Base-by-base conservation (phyloP, 768 basidiomycete species). In the Phylloporus sp. region DNA sequence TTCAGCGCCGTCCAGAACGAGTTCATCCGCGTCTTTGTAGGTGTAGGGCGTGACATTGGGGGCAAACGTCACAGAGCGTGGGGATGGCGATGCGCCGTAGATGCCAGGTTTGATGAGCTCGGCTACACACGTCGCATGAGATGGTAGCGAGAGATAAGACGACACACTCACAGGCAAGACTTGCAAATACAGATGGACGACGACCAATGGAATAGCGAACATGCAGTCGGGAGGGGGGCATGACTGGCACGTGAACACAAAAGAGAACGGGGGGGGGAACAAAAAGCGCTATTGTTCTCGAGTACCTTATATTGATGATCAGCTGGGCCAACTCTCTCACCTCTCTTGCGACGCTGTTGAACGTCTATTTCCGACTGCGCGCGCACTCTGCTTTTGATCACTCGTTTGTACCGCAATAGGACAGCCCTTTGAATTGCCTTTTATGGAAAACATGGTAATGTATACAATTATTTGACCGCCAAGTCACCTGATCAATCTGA, bases 31-130 rank as follows among this genome's bases (percentile, higher is more conserved):
- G 11, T 73, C 73, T 24, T 66, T 66, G 67, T 73, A 82, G 0
- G 80, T 80, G 3, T 70, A 72, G 1, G 81, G 81, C 0, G 81
- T 83, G 23, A 83, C 72, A 54, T 83, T 83, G 34, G 81, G 81
- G 1, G 82, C 83, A 44, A 86, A 86, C 0, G 80, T 82, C 24
- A 85, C 79, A 5, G 73, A 70, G 2, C 76, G 73, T n/a, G 77
- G 70, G 0, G 76, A 70, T 0, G 72, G 64, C 3, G 74, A 61
- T 7, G 65, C 59, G 24, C 80, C 80, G 44, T 84, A 83, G 50
- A 74, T 74, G 15, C 81, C 81, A 5, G 82, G 68, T 56, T 79
- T 82, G 48, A 77, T 76, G 26, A 74, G 72, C 31, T 52, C 57
- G 52, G 62, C 62, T 69, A 64, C 27, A 68, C 52, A 18, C 43